Evolutionary conservation across 2,329 filamentous ascomycete genomes (phyloP), one percentile per base, ranked within the genome.

Genomic region (Penicillium olsonii): DNA sequence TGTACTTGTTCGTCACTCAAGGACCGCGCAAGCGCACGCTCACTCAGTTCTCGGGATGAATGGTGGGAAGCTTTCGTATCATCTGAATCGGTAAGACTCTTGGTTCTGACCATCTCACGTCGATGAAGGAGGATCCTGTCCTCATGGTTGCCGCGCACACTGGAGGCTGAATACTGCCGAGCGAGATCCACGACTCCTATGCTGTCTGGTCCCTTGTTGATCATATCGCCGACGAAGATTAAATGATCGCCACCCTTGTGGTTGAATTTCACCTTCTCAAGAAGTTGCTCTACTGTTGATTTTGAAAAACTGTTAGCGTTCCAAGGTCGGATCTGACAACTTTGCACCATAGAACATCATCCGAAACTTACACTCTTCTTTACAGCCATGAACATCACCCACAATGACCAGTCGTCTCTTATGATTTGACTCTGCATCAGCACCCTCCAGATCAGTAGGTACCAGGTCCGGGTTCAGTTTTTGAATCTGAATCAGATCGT

Each of bases 371-470:
- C 90, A 78, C 53, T 90, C 82, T 11, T 80, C 68, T 59, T 83
- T 83, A 76, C 94, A 94, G 41, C 94, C 94, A 73, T 97, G 92
- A 12, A 97, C 90, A 72, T 99, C 94, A 46, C 94, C 92, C 27
- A 97, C 78, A 53, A 97, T 78, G 27, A 97, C 76, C 19, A 99
- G 75, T 15, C 91, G 78, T 45, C 80, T 83, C 18, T 73, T 42
- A 49, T 56, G 68, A 35, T 65, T 46, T 31, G 42, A 15, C 1
- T 39, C 56, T 10, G 31, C 11, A 19, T 52, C 41, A 6, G 43
- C 42, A 9, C 57, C 41, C 18, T 46, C 45, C 18, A 57, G 20
- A 9, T 53, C 48, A 24, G 68, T 64, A 10, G 80, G 80, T 11
- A 82, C 54, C 41, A 79, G 64, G 4, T 66, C 57, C 20, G 71